Percentiles rank a stretch among this genome's conserved stretches.
Conservation (phyloP, 345 rosid genomes). For the Draba incana region DNA sequence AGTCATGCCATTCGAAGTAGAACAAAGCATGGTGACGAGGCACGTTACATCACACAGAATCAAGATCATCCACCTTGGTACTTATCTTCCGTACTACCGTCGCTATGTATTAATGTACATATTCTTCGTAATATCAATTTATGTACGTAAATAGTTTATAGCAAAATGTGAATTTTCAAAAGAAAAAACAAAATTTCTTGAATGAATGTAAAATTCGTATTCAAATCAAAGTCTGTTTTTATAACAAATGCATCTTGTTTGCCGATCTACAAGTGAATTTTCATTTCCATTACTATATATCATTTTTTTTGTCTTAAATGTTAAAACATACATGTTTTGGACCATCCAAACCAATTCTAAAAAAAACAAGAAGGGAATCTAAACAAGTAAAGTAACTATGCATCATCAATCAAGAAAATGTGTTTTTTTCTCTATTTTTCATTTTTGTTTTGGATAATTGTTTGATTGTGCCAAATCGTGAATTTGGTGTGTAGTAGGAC, state of each 20-base stretch:
- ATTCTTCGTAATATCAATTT: too few species aligned
- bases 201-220: too few species aligned
- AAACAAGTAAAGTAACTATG: too few species aligned
- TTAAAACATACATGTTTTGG: neutral
- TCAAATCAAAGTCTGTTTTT: too few species aligned
- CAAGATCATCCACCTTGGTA: slow-evolving; percentile 24
- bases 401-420: neutral
- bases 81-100: slow-evolving; percentile 36
- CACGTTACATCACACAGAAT: slow-evolving; percentile 28
- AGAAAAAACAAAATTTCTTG: too few species aligned
- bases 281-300: neutral
- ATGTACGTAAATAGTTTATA: too few species aligned
- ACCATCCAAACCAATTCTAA: neutral
- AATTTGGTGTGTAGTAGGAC: slow-evolving; percentile 14
- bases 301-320: neutral
- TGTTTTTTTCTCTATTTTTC: neutral
- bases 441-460: slow-evolving; percentile 23
- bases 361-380: neutral
- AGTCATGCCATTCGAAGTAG: slow-evolving; percentile 26
- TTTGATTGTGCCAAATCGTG: slow-evolving; percentile 2
- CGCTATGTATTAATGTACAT: neutral
- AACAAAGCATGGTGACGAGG: slow-evolving; percentile 22
- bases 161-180: neutral
- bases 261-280: neutral
- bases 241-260: too few species aligned